Conservation (phyloP, 257 asterid genomes). For the Nicotiana paniculata region DNA sequence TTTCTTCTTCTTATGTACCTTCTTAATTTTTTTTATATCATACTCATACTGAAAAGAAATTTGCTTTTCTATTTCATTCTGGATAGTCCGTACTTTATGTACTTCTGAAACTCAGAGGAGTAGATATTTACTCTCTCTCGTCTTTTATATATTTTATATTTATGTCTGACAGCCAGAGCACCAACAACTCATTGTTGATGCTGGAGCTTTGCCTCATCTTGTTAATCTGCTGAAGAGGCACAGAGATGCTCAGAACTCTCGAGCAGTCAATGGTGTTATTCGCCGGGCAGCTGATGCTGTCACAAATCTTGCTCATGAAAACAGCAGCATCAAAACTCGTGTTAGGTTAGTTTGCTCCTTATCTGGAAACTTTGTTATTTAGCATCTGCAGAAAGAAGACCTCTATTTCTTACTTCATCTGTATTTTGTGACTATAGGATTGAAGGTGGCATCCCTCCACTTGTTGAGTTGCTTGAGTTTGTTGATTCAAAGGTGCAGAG, state of each 20-base stretch:
- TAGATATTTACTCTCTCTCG: neutral
- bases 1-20: neutral
- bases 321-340: constrained; percentile 84
- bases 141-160: neutral
- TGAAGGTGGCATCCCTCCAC: constrained; percentile 98
- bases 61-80: neutral
- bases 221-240: constrained; percentile 78
- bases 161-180: constrained; percentile 79
- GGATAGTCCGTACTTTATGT: neutral
- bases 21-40: neutral
- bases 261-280: constrained; percentile 78
- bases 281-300: constrained; percentile 98
- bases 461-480: constrained; percentile 89
- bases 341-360: constrained; percentile 52
- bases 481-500: constrained; percentile 95
- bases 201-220: constrained; percentile 94
- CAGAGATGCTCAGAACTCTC: constrained; percentile 48
- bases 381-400: neutral
- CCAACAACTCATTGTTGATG: constrained; percentile 93
- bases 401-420: neutral
- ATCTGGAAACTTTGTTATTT: constrained; percentile 8
- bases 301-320: constrained; percentile 97
- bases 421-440: constrained; percentile 35
- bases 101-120: neutral
- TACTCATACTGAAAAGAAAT: neutral